A percentile compares a stretch with the other conserved stretches of the same genome.
Conservation (phyloP, 2,329 filamentous ascomycete species). For the Pseudopyricularia cyperi region DNA sequence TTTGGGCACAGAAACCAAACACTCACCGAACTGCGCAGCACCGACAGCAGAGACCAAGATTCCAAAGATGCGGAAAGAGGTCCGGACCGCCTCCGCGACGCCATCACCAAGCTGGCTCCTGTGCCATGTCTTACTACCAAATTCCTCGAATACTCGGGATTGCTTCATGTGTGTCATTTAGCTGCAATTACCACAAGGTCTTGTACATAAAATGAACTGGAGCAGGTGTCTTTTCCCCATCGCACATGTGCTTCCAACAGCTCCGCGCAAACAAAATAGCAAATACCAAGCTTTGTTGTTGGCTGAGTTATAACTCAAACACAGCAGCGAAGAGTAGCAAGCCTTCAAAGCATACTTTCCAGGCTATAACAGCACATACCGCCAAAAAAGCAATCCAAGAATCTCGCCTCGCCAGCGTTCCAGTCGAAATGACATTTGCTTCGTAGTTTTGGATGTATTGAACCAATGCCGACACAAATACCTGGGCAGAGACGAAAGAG, state of each 20-base stretch:
- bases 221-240: too few species aligned
- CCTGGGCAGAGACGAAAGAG: too few species aligned
- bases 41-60: neutral
- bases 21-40: neutral
- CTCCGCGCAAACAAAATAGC: neutral
- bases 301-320: neutral
- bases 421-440: conserved; percentile 1
- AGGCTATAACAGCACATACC: neutral
- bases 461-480: neutral
- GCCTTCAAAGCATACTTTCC: neutral
- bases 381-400: neutral
- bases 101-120: neutral
- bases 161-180: neutral
- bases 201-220: neutral
- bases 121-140: neutral
- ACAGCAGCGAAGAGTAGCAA: neutral
- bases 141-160: neutral
- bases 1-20: neutral
- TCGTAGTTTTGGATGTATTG: conserved; percentile 5
- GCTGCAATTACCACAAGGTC: neutral
- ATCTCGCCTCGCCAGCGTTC: neutral
- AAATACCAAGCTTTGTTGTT: neutral
- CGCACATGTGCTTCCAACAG: neutral
- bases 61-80: neutral
- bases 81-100: neutral